A percentile compares a stretch with the other conserved stretches of the same genome.
phyloP scores from a whole-genome alignment of 345 rosid species.

The Gynandropsis gynandra region DNA sequence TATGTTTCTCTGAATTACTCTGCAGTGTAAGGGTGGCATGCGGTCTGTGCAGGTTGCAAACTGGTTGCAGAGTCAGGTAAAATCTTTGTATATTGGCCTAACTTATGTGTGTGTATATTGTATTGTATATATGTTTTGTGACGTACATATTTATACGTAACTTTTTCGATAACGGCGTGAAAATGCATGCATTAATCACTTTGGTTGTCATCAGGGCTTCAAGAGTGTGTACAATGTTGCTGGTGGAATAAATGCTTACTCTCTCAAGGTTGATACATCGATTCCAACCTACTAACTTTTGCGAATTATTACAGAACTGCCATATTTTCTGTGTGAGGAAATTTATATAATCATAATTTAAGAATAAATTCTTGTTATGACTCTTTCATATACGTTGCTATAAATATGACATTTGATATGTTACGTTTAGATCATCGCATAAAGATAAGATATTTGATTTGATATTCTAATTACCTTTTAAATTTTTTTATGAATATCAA shows the following conservation, averaged over 20 bases:
- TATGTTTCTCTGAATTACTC: not conserved
- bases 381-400: too few species aligned
- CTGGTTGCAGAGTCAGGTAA: slow-evolving; percentile 85
- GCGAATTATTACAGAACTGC: too few species aligned
- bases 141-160: not conserved
- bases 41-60: slow-evolving; percentile 79
- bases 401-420: too few species aligned
- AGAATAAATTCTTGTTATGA: too few species aligned
- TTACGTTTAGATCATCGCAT: too few species aligned
- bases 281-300: slow-evolving; percentile 60
- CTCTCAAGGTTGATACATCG: slow-evolving; percentile 64
- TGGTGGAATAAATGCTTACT: slow-evolving; percentile 82
- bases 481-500: too few species aligned
- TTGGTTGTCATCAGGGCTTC: slow-evolving; percentile 64
- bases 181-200: too few species aligned
- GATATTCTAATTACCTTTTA: too few species aligned
- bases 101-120: not conserved
- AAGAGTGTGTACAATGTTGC: slow-evolving; percentile 59
- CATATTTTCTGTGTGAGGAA: too few species aligned
- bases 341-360: too few species aligned
- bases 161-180: slow-evolving; percentile 18
- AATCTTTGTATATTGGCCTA: not conserved
- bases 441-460: too few species aligned
- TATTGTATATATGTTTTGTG: too few species aligned
- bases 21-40: slow-evolving; percentile 85